Percentiles rank a stretch among this genome's conserved stretches.
These are phyloP conservation scores for Penicillium canariense DNA, from an alignment of 495 filamentous ascomycete genomes.

Conservation along the genomic window DNA sequence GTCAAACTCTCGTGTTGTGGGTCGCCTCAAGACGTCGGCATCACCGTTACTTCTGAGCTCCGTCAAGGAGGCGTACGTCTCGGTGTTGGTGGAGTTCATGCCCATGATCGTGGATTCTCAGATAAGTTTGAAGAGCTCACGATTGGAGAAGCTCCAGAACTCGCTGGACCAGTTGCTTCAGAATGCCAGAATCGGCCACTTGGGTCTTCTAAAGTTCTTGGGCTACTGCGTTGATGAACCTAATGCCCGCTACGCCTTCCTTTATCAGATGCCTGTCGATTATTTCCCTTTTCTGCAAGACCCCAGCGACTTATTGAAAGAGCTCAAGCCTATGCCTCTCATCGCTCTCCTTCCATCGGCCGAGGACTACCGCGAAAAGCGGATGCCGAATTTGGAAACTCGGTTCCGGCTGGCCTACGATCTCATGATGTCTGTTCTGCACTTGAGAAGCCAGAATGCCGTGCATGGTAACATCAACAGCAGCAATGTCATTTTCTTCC, in stretches of 20 bases:
- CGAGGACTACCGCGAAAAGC: conserved; percentile 39
- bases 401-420: conserved; percentile 83
- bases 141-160: conserved; percentile 41
- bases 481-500: conserved; percentile 78
- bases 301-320: conserved; percentile 42
- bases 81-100: conserved; percentile 46
- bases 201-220: conserved; percentile 67
- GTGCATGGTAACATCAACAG: conserved; percentile 79
- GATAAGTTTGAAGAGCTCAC: conserved; percentile 25
- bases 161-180: conserved; percentile 46
- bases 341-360: conserved; percentile 48
- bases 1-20: conserved; percentile 47
- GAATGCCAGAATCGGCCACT: conserved; percentile 54
- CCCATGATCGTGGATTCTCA: conserved; percentile 42
- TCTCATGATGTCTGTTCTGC: conserved; percentile 70
- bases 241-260: conserved; percentile 72
- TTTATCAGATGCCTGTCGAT: conserved; percentile 76
- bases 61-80: conserved; percentile 41
- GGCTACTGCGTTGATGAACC: conserved; percentile 84
- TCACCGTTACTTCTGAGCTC: conserved; percentile 31
- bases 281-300: conserved; percentile 47
- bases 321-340: conserved; percentile 44
- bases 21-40: conserved; percentile 43
- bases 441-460: conserved; percentile 70
- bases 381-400: conserved; percentile 64